Conservation (phyloP, 768 basidiomycete species). For the Rhizopogon salebrosus region DNA sequence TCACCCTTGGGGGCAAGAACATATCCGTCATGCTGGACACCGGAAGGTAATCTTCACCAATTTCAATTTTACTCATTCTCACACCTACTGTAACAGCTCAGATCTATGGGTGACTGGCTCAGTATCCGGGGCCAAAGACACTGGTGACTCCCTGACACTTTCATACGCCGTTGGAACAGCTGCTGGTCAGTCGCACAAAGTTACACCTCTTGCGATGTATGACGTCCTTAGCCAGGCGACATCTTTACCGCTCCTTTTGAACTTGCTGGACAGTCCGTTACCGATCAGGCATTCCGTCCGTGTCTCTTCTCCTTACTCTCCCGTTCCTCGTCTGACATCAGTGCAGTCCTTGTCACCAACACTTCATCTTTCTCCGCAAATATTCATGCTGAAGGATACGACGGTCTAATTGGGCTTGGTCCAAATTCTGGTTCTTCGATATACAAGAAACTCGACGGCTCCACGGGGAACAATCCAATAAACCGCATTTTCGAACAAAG, state of each 20-base stretch:
- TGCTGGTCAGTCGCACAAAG: conserved; percentile 35
- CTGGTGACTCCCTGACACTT: conserved; percentile 51
- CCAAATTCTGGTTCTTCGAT: conserved; percentile 69
- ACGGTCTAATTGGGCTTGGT: conserved; percentile 75
- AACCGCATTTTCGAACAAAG: conserved; percentile 62
- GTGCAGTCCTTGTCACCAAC: conserved; percentile 57
- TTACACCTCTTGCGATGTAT: neutral
- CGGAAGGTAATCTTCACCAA: conserved; percentile 49
- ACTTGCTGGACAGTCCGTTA: conserved; percentile 53
- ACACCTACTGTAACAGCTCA: conserved; percentile 38
- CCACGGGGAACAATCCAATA: conserved; percentile 52
- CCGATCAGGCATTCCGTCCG: conserved; percentile 65
- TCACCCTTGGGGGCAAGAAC: conserved; percentile 56
- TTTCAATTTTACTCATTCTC: conserved; percentile 1
- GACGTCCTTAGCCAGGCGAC: conserved; percentile 36
- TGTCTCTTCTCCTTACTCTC: conserved; percentile 5
- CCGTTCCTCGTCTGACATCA: conserved; percentile 1
- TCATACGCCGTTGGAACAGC: conserved; percentile 69
- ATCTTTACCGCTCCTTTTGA: conserved; percentile 47
- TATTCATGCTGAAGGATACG: conserved; percentile 55
- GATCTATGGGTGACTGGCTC: conserved; percentile 67
- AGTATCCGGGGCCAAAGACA: conserved; percentile 46
- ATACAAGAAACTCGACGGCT: conserved; percentile 45
- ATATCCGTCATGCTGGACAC: conserved; percentile 69
- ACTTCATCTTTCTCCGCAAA: conserved; percentile 59